Conservation (phyloP, 2,329 filamentous ascomycete species). For the Pyrenochaeta sp. region DNA sequence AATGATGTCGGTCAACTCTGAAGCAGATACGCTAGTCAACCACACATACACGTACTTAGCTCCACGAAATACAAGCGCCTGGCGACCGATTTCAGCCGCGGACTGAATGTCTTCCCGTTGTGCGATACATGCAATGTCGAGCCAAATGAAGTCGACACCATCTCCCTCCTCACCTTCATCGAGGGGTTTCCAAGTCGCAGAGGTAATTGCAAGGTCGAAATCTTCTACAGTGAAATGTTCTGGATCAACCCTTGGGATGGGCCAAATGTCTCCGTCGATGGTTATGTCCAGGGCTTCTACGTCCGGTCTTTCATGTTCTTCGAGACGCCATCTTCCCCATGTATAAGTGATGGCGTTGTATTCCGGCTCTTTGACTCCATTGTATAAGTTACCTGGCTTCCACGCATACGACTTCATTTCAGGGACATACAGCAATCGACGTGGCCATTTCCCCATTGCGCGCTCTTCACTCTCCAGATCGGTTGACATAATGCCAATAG, state of each 20-base stretch:
- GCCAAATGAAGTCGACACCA: background rate
- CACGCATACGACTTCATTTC: background rate
- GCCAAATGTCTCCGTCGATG: background rate
- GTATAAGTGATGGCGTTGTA: background rate
- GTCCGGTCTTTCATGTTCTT: background rate
- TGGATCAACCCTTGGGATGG: background rate
- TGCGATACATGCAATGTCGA: background rate
- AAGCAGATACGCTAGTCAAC: background rate
- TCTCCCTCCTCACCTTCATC: background rate
- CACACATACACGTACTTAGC: background rate
- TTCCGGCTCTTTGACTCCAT: background rate
- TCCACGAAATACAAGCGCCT: background rate
- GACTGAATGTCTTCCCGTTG: background rate
- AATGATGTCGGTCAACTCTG: background rate
- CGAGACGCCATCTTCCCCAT: background rate
- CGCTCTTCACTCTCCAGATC: background rate
- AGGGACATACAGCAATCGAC: background rate
- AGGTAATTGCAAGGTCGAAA: background rate
- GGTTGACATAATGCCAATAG: background rate
- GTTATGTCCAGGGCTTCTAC: background rate
- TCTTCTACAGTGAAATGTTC: background rate
- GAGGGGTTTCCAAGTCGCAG: background rate
- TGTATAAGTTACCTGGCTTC: background rate
- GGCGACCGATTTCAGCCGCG: background rate
- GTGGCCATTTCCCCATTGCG: background rate